Evolutionary conservation across 73 alveolate species (phyloP).

Genomic region (Tetrahymena elliotti): DNA sequence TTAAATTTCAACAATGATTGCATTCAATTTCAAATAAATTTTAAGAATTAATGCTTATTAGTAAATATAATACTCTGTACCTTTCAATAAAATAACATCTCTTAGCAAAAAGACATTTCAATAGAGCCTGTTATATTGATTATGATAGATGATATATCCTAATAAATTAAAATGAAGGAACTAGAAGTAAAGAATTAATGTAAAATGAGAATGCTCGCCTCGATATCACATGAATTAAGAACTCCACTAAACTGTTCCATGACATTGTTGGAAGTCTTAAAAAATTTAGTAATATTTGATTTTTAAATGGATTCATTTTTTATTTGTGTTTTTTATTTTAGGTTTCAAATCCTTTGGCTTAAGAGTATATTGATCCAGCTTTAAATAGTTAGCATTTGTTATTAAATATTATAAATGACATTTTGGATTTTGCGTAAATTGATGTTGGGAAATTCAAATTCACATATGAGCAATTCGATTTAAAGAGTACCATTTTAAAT

Average conservation of each 20-base stretch:
- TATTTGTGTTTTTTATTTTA: background rate
- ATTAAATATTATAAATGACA: background rate
- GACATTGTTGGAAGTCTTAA: slow-evolving; percentile 3
- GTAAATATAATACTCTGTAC: background rate
- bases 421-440: background rate
- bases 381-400: background rate
- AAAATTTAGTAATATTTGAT: background rate
- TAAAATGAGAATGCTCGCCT: background rate
- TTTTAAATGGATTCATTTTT: background rate
- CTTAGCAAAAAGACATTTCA: background rate
- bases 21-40: background rate
- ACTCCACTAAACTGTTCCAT: slow-evolving; percentile 36
- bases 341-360: background rate
- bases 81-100: background rate
- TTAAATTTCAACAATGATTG: background rate
- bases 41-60: background rate
- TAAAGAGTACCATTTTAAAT: background rate
- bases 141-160: background rate
- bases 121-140: background rate
- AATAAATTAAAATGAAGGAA: background rate
- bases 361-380: background rate
- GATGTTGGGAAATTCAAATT: background rate
- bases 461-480: background rate
- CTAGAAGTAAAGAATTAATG: background rate
- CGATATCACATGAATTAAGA: slow-evolving; percentile 38